Conservation (phyloP, 169 alveolate genomes). For the Plasmodium gallinaceum region DNA sequence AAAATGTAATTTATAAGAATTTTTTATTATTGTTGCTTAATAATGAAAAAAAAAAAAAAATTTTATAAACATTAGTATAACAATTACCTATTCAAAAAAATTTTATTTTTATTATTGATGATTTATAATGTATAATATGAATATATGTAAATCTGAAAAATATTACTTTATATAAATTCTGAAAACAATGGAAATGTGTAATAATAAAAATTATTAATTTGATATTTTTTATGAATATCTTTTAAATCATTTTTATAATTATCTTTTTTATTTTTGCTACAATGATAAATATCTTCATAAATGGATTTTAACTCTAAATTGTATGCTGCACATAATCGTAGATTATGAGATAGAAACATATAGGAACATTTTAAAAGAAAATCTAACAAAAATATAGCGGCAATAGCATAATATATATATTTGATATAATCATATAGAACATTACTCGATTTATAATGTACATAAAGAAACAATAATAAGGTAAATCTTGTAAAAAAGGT, state of each 20-base stretch:
- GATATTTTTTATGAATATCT: conserved; percentile 36
- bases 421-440: conserved; percentile 1
- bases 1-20: too few relatives aligned
- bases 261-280: background rate
- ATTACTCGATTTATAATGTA: conserved; percentile 21
- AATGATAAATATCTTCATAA: conserved; percentile 46
- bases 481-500: conserved; percentile 28
- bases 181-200: conserved; percentile 58
- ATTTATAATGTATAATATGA: too few relatives aligned
- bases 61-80: too few relatives aligned
- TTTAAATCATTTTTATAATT: background rate
- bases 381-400: conserved; percentile 16
- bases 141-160: background rate
- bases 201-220: conserved; percentile 38
- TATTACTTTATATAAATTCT: conserved; percentile 1
- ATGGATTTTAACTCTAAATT: conserved; percentile 48
- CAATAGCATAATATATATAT: conserved; percentile 16
- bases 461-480: conserved; percentile 32
- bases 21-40: too few relatives aligned
- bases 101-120: too few relatives aligned
- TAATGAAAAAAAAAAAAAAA: too few relatives aligned
- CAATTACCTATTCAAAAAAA: too few relatives aligned
- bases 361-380: conserved; percentile 26
- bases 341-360: conserved; percentile 39
- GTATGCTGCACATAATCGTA: conserved; percentile 9